Evolutionary conservation across 805 yeast genomes (phyloP), one percentile per base, ranked within the genome.

Genomic region (Saturnispora sanitii): DNA sequence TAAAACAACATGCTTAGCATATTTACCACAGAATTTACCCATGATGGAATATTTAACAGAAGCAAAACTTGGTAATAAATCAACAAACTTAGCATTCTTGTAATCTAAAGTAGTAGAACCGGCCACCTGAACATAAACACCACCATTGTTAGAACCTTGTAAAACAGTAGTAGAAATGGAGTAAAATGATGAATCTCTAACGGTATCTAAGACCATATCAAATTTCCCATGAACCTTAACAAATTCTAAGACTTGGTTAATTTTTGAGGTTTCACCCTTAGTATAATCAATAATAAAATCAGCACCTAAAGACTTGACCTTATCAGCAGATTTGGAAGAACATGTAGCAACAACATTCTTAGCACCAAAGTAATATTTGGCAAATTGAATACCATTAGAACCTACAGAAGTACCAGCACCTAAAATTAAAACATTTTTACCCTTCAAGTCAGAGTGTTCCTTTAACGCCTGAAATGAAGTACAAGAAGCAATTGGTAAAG

Each of bases 401-500:
- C 88, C 87, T 13, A 81, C 87, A 12, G 79, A 61, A 1, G 94
- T 77, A 7, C 82, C 78, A 20, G 82, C 90, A 29, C 95, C 95
- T 35, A 82, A 62, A 17, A 84, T 68, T 36, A 82, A 64, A 4
- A 81, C 72, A 43, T 67, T 70, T 8, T 64, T 63, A 9, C 64
- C 63, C 11, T 66, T 22, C 11, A 46, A 40, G 55, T 39, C 16
- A 2, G 12, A 15, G 25, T 44, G 42, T 30, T 38, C 31, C 3
- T 39, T 38, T 17, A 37, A 51, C 21, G 42, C 49, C 29, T 42
- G 48, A 47, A 53, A 67, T 1, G 90, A 88, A 3, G 94, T 79
- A 16, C 76, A 74, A 48, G 70, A 74, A 0, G 75, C 79, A 47
- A 79, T 58, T 0, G 85, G 82, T 60, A 73, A 70, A 1, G 84